Base-by-base conservation (phyloP, 1,139 yeast genomes). In the Debaryomyces sp. region DNA sequence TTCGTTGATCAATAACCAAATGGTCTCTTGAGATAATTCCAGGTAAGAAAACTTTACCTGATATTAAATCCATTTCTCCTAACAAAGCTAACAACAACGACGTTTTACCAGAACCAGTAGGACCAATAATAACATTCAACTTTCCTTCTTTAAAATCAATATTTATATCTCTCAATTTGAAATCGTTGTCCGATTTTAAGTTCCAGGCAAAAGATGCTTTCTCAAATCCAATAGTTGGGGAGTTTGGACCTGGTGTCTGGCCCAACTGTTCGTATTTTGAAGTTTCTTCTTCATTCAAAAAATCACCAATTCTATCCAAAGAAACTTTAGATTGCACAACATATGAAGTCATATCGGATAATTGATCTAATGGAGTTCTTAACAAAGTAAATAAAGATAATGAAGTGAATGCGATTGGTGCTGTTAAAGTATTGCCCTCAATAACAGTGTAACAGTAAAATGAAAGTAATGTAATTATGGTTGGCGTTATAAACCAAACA, bases 41-140 rank as follows among this genome's bases (percentile, higher is more conserved):
- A 1, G 98, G 98, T 47, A 92, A 77, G 62, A 78, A 86, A 9
- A 91, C 89, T 42, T 80, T 77, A 61, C 99, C 99, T 1, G 70
- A 66, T 8, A 74, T 58, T 47, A 86, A 70, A 51, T 87, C 86
- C 98, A 94, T 94, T 72, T 94, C 99, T 63, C 99, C 99, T 39
- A 94, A 76, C 47, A 94, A 74, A 4, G 97, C 99, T 77, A 92
- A 77, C 51, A 94, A 76, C 55, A 94, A 70, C 0, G 98, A 92
- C 2, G 97, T 88, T 67, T 94, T 94, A 69, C 99, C 99, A 1
- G 96, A 72, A 51, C 99, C 98, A 12, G 98, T 94, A 10, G 96
- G 87, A 27, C 99, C 99, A 60, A 91, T 82, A 52, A 94, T 78
- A 22, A 92, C 92, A 58, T 91, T 91, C 62, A 94, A 73, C 62